These are phyloP conservation scores for Tothia fuscella DNA, from an alignment of 2,329 filamentous ascomycete species.

Conservation along the genomic window DNA sequence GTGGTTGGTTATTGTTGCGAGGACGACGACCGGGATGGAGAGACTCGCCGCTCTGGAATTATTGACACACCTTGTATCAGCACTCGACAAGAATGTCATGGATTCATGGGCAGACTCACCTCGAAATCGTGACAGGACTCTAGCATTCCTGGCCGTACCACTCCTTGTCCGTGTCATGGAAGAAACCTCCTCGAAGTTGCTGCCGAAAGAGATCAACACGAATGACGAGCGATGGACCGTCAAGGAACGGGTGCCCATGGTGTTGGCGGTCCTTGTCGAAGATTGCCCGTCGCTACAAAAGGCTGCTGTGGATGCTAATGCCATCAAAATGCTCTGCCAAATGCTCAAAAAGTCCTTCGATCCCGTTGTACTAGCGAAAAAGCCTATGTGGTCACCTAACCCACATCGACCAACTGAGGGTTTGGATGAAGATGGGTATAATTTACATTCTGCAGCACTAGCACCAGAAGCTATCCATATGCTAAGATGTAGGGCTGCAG, in stretches of 20 bases:
- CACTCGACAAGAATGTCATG: constrained; percentile 21
- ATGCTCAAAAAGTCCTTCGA: constrained; percentile 57
- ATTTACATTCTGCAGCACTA: constrained; percentile 36
- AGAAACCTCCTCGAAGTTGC: constrained; percentile 29
- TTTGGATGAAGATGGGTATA: constrained; percentile 8
- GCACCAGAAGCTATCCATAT: constrained; percentile 50
- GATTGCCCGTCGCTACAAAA: constrained; percentile 72
- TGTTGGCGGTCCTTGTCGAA: constrained; percentile 70
- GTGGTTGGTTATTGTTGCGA: constrained; percentile 35
- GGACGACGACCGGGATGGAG: constrained; percentile 28
- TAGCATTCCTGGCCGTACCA: constrained; percentile 34
- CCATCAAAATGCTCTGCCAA: constrained; percentile 49
- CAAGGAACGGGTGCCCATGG: constrained; percentile 58
- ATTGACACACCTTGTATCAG: constrained; percentile 14
- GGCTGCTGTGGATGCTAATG: constrained; percentile 60
- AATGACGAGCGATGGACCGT: constrained; percentile 50
- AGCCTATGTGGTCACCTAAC: constrained; percentile 43
- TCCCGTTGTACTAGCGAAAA: constrained; percentile 35
- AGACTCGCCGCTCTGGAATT: constrained; percentile 32
- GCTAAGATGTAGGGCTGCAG: constrained; percentile 63
- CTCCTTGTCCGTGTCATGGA: constrained; percentile 37
- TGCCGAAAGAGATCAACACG: constrained; percentile 57
- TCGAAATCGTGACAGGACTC: constrained; percentile 27
- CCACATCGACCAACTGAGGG: constrained; percentile 15
- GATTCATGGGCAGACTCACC: constrained; percentile 26